Percentiles rank a stretch among this genome's conserved stretches.
These are phyloP conservation scores for Stemphylium beticola DNA, from an alignment of 2,329 filamentous ascomycete species.

Conservation along the genomic window DNA sequence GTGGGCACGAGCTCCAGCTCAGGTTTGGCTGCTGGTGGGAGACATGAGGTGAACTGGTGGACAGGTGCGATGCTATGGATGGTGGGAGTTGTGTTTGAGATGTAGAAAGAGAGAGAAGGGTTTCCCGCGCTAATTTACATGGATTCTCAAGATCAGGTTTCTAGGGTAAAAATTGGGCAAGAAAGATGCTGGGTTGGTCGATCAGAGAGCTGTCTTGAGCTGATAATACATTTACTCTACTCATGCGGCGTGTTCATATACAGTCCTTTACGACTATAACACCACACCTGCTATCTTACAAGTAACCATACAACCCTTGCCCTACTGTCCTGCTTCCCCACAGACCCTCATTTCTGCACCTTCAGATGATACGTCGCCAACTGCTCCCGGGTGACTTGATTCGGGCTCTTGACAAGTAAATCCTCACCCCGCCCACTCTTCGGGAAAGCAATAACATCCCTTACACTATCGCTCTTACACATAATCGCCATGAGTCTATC, in stretches of 20 bases:
- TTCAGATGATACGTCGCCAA: conserved; percentile 65
- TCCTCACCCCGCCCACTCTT: conserved; percentile 93
- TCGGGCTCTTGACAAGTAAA: conserved; percentile 78
- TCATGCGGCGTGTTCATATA: too few species aligned
- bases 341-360: conserved; percentile 11
- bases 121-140: too few species aligned
- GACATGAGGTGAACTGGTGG: conserved; percentile 13
- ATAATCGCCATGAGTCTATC: conserved; percentile 84
- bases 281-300: background rate
- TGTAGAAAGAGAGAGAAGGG: conserved; percentile 1
- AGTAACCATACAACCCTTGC: background rate
- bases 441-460: conserved; percentile 96
- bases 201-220: background rate
- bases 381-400: conserved; percentile 66
- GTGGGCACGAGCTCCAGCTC: conserved; percentile 16
- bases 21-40: background rate
- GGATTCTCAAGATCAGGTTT: too few species aligned
- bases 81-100: background rate
- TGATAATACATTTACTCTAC: background rate
- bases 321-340: background rate
- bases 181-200: too few species aligned
- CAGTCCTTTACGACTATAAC: too few species aligned
- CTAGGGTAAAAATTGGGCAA: too few species aligned
- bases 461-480: conserved; percentile 75
- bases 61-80: conserved; percentile 10